Percentiles rank a stretch among this genome's conserved stretches.
Conservation (phyloP, 768 basidiomycete species). For the Agrocybe pediades region DNA sequence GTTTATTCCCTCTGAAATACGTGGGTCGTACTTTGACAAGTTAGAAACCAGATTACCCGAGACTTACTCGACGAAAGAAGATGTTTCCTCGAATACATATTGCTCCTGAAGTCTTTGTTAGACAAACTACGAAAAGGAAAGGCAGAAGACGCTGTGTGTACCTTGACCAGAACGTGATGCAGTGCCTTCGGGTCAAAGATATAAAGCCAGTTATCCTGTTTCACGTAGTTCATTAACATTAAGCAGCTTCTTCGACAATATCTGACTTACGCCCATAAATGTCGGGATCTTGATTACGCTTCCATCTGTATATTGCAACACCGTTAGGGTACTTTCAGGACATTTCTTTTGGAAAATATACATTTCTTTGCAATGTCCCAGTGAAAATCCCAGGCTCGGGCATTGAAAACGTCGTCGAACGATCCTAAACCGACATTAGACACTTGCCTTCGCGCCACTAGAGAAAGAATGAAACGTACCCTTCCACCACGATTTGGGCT, state of each 20-base stretch:
- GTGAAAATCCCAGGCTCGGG: slow-evolving; percentile 39
- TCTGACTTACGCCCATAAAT: slow-evolving; percentile 31
- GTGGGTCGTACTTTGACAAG: neutral
- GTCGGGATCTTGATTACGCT: slow-evolving; percentile 33
- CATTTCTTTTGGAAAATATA: slow-evolving; percentile 6
- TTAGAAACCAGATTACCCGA: neutral
- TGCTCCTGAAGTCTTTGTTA: slow-evolving; percentile 27
- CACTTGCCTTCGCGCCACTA: neutral
- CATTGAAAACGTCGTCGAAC: slow-evolving; percentile 31
- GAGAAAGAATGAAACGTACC: slow-evolving; percentile 25
- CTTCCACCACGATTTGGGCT: slow-evolving; percentile 29
- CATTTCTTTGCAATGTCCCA: slow-evolving; percentile 33
- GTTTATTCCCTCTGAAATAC: slow-evolving; percentile 14
- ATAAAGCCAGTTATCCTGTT: slow-evolving; percentile 36
- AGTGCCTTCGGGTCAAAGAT: slow-evolving; percentile 48
- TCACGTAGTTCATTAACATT: neutral
- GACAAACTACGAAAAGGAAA: neutral
- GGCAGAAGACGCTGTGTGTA: slow-evolving; percentile 10
- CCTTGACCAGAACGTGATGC: slow-evolving; percentile 47
- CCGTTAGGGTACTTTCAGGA: neutral
- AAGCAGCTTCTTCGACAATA: neutral
- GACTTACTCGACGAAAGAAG: slow-evolving; percentile 23
- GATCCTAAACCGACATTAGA: slow-evolving; percentile 28
- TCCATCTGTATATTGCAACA: slow-evolving; percentile 22
- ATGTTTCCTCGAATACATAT: slow-evolving; percentile 27